Evolutionary conservation across 1,284 basidiomycete species (phyloP), one percentile per base, ranked within the genome.

Genomic region (Tremellales sp.): DNA sequence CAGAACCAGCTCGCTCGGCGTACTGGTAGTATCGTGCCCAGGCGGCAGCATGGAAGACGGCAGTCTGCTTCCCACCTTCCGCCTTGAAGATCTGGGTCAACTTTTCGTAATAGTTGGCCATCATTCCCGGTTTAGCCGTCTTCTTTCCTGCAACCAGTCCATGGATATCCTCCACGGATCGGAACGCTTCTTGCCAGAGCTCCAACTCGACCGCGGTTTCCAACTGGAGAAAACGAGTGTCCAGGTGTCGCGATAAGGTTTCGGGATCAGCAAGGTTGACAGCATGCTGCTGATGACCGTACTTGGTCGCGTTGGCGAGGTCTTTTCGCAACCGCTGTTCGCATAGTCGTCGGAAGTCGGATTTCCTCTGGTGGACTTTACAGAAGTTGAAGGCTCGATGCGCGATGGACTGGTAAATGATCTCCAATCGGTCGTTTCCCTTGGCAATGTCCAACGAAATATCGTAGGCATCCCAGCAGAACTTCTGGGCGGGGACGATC

Each of bases 31-130:
- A 97, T 48, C 87, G 80, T 48, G 86, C 84, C 90, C 92, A 97
- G 0, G 95, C 91, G 18, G 94, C 92, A 47, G 95, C 94, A 70
- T 98, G 94, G 76, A 94, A 98, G 32, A 99, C 78, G 57, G 89
- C 93, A 74, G 89, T 89, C 59, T 90, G 77, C 53, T 70, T 71
- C 40, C 70, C 70, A 47, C 72, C 73, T 53, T 74, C 73, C 35
- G 72, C 72, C 54, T 75, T 76, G 68, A 98, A 98, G 64, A 98
- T 97, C 63, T 87, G 86, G 37, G 92, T 90, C 54, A 97, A 83
- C 76, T 97, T 97, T 73, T 97, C 93, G 75, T 97, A 98, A 76
- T 97, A 98, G 71, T 91, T 92, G 53, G 92, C 92, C 94, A 98
- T 97, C 90, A 97, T 97, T 6, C 85, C 80, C 0, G 91, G 89